These are phyloP conservation scores for Cucumis melo DNA, from an alignment of 306 rosid genomes.

Conservation along the genomic window DNA sequence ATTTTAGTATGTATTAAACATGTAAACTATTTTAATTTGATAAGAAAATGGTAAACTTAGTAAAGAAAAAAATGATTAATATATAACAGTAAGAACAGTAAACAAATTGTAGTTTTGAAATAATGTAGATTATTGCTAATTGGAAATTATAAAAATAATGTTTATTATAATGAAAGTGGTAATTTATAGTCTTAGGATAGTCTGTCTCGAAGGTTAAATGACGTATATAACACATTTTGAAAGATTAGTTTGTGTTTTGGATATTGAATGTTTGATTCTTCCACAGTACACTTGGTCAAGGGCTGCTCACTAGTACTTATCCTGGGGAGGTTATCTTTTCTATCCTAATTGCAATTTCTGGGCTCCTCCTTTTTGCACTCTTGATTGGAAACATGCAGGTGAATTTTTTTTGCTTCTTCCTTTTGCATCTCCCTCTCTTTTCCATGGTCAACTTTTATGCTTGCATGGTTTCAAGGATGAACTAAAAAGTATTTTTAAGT, in stretches of 20 bases:
- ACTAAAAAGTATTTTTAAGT: not conserved
- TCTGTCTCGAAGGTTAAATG: too few species aligned
- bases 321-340: slow-evolving; percentile 67
- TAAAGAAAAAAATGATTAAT: too few species aligned
- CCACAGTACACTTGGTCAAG: slow-evolving; percentile 85
- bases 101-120: too few species aligned
- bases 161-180: too few species aligned
- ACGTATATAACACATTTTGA: too few species aligned
- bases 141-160: too few species aligned
- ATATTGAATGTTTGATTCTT: not conserved
- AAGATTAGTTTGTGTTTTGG: not conserved
- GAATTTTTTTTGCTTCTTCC: not conserved
- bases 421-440: not conserved
- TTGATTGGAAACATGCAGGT: slow-evolving; percentile 83
- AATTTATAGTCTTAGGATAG: too few species aligned
- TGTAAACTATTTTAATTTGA: too few species aligned
- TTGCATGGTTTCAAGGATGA: not conserved
- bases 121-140: too few species aligned
- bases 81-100: too few species aligned
- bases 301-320: slow-evolving; percentile 72
- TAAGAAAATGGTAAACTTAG: too few species aligned
- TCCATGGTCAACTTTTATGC: not conserved
- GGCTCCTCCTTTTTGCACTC: slow-evolving; percentile 60
- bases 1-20: too few species aligned
- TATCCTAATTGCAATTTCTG: slow-evolving; percentile 44